Conservation (phyloP, 805 yeast genomes). For the Saturnispora kantuleensis region DNA sequence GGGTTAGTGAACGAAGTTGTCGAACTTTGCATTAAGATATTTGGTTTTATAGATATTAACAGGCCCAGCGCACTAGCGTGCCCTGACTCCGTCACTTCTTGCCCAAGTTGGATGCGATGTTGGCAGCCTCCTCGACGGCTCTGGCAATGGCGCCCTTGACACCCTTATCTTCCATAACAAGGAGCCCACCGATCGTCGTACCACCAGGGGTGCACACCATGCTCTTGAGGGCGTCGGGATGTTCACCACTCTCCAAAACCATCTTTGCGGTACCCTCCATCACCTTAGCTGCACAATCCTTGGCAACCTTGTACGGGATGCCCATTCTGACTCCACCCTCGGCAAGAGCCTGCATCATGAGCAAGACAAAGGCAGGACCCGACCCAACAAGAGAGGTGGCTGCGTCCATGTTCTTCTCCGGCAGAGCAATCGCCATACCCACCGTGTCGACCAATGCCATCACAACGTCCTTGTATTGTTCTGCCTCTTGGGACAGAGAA, state of each 20-base stretch:
- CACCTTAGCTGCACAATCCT: conserved; percentile 84
- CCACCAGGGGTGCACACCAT: conserved; percentile 97
- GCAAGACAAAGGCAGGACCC: conserved; percentile 88
- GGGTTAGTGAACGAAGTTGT: no score
- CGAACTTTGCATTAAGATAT: no score
- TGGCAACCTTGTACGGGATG: conserved; percentile 73
- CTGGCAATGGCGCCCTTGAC: conserved; percentile 80
- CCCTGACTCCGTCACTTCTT: conserved; percentile 34
- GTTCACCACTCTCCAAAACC: conserved; percentile 73
- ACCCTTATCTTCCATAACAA: conserved; percentile 86
- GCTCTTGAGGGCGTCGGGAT: conserved; percentile 81
- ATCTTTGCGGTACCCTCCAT: conserved; percentile 89
- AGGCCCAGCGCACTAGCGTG: no score
- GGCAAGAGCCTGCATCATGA: conserved; percentile 82
- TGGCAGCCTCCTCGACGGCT: conserved; percentile 89
- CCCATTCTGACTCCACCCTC: conserved; percentile 97
- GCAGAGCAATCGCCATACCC: conserved; percentile 57
- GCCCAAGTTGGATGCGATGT: conserved; percentile 53
- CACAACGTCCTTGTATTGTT: conserved; percentile 36
- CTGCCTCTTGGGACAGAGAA: conserved; percentile 51
- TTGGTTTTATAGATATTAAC: no score
- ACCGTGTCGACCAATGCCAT: conserved; percentile 50
- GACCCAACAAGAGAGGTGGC: conserved; percentile 94
- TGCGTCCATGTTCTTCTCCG: conserved; percentile 92
- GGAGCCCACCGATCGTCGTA: conserved; percentile 90